Base-by-base conservation (phyloP, 495 filamentous ascomycete species). In the Talaromyces nanjingensis region DNA sequence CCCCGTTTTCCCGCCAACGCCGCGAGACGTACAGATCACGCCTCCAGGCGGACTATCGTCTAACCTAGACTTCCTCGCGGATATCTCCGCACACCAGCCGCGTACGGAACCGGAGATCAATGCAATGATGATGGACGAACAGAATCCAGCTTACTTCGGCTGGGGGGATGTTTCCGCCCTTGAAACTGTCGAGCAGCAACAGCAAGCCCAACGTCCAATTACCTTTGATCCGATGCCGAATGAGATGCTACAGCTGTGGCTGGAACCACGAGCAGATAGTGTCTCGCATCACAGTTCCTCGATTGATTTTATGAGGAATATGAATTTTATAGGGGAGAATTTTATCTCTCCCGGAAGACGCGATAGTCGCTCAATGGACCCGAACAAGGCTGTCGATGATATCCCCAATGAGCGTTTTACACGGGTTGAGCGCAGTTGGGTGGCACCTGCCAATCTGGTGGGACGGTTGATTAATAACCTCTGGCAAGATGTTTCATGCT, bases 391-490 rank as follows among this genome's bases (percentile, higher is more conserved):
- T 6, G 65, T 71, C n/a, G 67, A 68, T 53, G 64, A 75, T 63
- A 82, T 82, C 52, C 74, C 77, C 1, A 77, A 71, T 63, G 81
- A 84, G 65, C 69, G 81, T 1, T 84, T 84, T 58, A 67, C 73
- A 22, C 75, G 74, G 63, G 79, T 84, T 8, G 79, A 84, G 64
- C 74, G 76, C 47, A 81, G 73, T 65, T 84, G 81, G 81, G 65
- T 79, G 8, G 77, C 78, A 34, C 74, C 77, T 16, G 66, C 74
- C 2, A 79, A 77, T 45, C 70, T 76, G 52, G 72, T 74, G 2
- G 74, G 77, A 2, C 76, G 80, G 5, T 68, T 84, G 24, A 80
- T 83, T 68, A 81, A 81, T 49, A 76, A 67, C 20, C 62, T 84
- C 2, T 84, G 81, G 81, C 72, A 72, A 16, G 78, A 79, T 63